Percentiles rank a stretch among this genome's conserved stretches.
Evolutionary conservation across 352 stramenopile genomes (phyloP).

Genomic region (Phytophthora crassamura): DNA sequence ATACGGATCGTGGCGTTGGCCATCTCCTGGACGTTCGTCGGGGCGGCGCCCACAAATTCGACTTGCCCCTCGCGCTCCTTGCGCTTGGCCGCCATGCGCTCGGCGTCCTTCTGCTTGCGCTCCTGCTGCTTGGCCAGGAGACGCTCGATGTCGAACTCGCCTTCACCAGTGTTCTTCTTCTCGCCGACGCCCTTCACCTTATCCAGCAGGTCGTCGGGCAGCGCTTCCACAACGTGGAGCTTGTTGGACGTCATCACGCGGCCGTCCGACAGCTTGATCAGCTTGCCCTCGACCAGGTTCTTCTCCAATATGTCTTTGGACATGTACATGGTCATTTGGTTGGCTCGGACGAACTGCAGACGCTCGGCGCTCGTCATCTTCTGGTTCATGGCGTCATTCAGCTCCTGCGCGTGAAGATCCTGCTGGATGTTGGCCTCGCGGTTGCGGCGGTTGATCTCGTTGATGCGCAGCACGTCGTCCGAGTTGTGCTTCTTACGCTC

Average conservation of each 20-base stretch:
- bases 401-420: constrained; percentile 74
- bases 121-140: constrained; percentile 77
- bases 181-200: constrained; percentile 55
- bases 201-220: constrained; percentile 76
- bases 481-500: constrained; percentile 75
- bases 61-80: constrained; percentile 56
- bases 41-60: constrained; percentile 66
- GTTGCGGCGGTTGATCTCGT: constrained; percentile 87
- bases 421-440: constrained; percentile 84
- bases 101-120: constrained; percentile 59
- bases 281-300: constrained; percentile 78
- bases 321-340: constrained; percentile 88
- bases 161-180: constrained; percentile 35
- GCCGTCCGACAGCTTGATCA: constrained; percentile 74
- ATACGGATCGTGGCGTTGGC: constrained; percentile 82
- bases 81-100: constrained; percentile 54
- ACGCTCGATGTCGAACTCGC: constrained; percentile 79
- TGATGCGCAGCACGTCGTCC: constrained; percentile 86
- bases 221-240: constrained; percentile 78
- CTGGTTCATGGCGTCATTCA: constrained; percentile 78
- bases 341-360: constrained; percentile 85
- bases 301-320: constrained; percentile 84
- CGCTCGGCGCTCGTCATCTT: constrained; percentile 87
- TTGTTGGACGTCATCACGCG: constrained; percentile 90
- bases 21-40: constrained; percentile 72